Base-by-base conservation (phyloP, 371 early-diverging fungal species). In the Mortierella sp. region DNA sequence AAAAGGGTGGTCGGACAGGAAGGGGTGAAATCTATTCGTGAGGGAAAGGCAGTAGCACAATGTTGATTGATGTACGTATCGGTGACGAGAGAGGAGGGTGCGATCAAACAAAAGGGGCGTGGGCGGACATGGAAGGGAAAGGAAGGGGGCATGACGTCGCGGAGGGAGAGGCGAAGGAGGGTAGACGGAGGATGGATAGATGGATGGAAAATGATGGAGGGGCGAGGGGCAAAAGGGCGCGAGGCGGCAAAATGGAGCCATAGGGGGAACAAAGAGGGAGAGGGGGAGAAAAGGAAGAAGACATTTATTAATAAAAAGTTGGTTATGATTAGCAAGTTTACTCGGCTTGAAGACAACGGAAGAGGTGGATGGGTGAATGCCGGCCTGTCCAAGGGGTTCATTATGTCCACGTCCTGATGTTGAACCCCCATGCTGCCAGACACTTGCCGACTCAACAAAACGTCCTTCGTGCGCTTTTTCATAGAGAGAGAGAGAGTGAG, bases 221-320 rank as follows among this genome's bases (percentile, higher is more conserved):
- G 58, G 22, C n/a, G 48, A 16, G 29, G 45, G 45, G 16, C 26
- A 61, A 8, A 31, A 34, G 39, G 63, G 44, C 44, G 63, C 61
- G 58, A 58, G 58, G 34, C 6, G 22, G 55, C 31, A 14, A 58
- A 34, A 58, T 14, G 31, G 19, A 34, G 14, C 16, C 14, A 58
- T 34, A 53, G 29, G 11, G 26, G 26, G 29, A 31, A 14, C 11
- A 24, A 13, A 16, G 29, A 26, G 31, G 53, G 61, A 63, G 61
- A 52, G 39, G 39, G 26, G 34, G 48, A 66, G 48, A 71, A 44
- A 53, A 45, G 39, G 48, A 64, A 41, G 43, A 41, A 71, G 64
- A 65, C 58, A 52, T 70, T 66, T 76, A 66, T 76, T 71, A 76
- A 71, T 76, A 71, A 58, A 61, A 58, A 58, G 58, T 58, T 29